Percentiles rank a stretch among this genome's conserved stretches.
These are phyloP conservation scores for Clonostachys byssicola DNA, from an alignment of 2,329 filamentous ascomycete genomes.

Conservation along the genomic window DNA sequence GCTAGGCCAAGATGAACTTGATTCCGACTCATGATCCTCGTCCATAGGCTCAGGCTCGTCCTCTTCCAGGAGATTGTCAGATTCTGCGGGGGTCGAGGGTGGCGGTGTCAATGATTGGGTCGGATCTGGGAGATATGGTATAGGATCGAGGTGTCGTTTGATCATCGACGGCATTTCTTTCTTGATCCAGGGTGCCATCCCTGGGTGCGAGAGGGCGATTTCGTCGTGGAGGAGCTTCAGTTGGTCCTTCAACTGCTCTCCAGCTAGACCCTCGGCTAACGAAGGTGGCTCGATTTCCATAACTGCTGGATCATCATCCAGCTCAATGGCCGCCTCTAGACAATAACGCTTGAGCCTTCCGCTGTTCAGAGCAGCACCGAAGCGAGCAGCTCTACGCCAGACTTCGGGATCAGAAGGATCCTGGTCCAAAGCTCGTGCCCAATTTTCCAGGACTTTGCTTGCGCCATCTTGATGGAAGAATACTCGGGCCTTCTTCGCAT, in stretches of 20 bases:
- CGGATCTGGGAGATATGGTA: conserved; percentile 57
- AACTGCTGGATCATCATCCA: conserved; percentile 62
- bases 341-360: conserved; percentile 55
- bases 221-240: conserved; percentile 49
- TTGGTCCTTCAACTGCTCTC: conserved; percentile 55
- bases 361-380: conserved; percentile 55
- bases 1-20: conserved; percentile 20
- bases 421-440: conserved; percentile 55
- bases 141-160: conserved; percentile 52
- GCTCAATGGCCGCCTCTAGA: conserved; percentile 61
- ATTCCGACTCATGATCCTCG: conserved; percentile 11
- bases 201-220: conserved; percentile 54
- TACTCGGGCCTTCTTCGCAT: conserved; percentile 29
- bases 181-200: conserved; percentile 52
- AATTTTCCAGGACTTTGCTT: conserved; percentile 48
- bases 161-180: conserved; percentile 46
- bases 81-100: conserved; percentile 6
- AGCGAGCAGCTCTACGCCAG: conserved; percentile 56
- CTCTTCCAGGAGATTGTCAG: conserved; percentile 3
- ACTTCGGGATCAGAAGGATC: conserved; percentile 65
- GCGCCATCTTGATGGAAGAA: conserved; percentile 24
- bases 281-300: conserved; percentile 59
- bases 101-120: conserved; percentile 30
- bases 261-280: conserved; percentile 58
- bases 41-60: conserved; percentile 3